phyloP scores from a whole-genome alignment of 225 moss, liverwort and hornwort species.

The Pleurozium schreberi region DNA sequence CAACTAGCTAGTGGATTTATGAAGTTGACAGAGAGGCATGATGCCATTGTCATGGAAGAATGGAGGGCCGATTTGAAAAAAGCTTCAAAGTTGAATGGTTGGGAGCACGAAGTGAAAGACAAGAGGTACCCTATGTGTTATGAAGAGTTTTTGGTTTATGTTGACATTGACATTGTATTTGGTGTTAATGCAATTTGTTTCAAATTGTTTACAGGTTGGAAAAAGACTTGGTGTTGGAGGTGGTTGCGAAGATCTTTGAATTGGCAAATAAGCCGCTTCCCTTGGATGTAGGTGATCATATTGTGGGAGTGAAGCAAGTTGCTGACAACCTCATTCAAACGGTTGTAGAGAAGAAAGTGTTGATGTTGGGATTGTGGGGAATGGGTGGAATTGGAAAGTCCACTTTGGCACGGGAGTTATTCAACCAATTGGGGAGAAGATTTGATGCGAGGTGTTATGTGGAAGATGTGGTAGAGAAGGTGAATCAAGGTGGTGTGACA shows the following conservation, averaged over 20 bases:
- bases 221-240: neutral
- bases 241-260: neutral
- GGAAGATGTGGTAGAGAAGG: neutral
- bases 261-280: neutral
- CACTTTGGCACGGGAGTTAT: neutral
- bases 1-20: rapidly evolving
- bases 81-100: neutral
- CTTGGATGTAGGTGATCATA: neutral
- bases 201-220: neutral
- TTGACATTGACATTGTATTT: neutral
- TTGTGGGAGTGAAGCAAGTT: neutral
- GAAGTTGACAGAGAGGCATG: neutral
- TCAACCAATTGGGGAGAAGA: neutral
- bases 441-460: neutral
- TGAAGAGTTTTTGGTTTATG: neutral
- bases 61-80: neutral
- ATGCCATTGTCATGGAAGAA: rapidly evolving
- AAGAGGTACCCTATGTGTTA: neutral
- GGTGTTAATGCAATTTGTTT: neutral
- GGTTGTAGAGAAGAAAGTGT: rapidly evolving
- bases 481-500: neutral
- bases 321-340: neutral
- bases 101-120: neutral
- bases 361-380: neutral
- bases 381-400: neutral